These are phyloP conservation scores for Wickerhamiella vanderwaltii DNA, from an alignment of 805 yeast species.

Conservation along the genomic window DNA sequence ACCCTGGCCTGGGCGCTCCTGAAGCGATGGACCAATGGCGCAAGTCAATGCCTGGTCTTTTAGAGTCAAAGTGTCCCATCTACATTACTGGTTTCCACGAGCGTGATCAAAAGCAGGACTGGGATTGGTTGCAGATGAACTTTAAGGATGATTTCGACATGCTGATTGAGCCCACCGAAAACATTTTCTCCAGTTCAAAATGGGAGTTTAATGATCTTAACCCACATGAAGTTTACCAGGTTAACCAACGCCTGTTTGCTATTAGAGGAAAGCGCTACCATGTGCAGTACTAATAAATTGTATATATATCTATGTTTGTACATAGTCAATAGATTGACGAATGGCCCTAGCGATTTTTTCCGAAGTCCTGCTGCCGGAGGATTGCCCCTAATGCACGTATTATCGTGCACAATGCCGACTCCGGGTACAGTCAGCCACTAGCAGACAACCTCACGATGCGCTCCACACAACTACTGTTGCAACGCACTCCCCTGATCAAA, in stretches of 20 bases:
- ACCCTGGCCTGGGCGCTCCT: slow-evolving; percentile 83
- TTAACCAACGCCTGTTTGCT: slow-evolving; percentile 80
- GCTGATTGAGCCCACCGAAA: slow-evolving; percentile 56
- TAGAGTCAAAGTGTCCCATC: slow-evolving; percentile 88
- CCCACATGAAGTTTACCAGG: slow-evolving; percentile 89
- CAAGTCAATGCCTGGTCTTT: slow-evolving; percentile 68
- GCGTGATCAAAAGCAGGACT: slow-evolving; percentile 56
- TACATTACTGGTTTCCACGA: slow-evolving; percentile 84
- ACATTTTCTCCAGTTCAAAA: slow-evolving; percentile 73
- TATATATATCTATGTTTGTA: slow-evolving; percentile 2
- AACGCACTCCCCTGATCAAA: slow-evolving; percentile 56
- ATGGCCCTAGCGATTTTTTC: neutral
- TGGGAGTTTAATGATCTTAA: slow-evolving; percentile 87
- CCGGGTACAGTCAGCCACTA: too few relatives aligned
- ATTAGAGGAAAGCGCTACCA: slow-evolving; percentile 96
- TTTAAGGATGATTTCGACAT: slow-evolving; percentile 65
- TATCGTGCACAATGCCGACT: too few relatives aligned
- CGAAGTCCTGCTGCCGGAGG: neutral
- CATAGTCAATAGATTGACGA: neutral
- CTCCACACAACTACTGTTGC: slow-evolving; percentile 19
- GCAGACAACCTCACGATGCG: slow-evolving; percentile 25
- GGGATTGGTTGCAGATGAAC: slow-evolving; percentile 52
- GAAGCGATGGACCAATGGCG: slow-evolving; percentile 73
- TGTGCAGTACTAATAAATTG: slow-evolving; percentile 28
- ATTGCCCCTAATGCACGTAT: too few relatives aligned